Base-by-base conservation (phyloP, 768 basidiomycete species). In the Saitozyma podzolica region DNA sequence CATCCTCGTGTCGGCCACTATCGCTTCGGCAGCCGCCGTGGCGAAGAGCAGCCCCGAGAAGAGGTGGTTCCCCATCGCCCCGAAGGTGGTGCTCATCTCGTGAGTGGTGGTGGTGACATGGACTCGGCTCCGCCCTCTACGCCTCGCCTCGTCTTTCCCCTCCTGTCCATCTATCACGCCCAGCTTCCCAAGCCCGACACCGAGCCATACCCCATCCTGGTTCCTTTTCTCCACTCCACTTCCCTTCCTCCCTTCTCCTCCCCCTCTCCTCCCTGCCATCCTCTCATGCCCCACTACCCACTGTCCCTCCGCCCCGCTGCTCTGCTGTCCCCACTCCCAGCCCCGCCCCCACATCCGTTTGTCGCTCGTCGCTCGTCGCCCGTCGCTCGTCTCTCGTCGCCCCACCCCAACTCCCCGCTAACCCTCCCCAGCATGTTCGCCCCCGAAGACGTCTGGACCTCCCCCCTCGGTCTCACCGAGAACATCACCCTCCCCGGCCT, bases 401-500 rank as follows among this genome's bases (percentile, higher is more conserved):
- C 29, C 29, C 29, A 29, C 29, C 29, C 54, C 17, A 64, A 40
- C 20, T 6, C 29, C 29, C 29, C 29, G 29, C 29, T 29, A 29
- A 29, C 29, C 29, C 29, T 29, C 29, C 29, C 29, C 57, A 72
- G 70, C 17, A 64, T 72, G 74, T 78, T 76, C 67, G 56, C 66
- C 6, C 62, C 65, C 19, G 77, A 78, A 50, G 64, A 63, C 19
- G 69, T 73, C n/a, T 78, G 77, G 77, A 56, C 70, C 42, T 53
- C 66, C 52, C 52, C 66, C 6, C 59, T 74, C 50, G 37, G 52
- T 9, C 73, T 82, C 7, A 78, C 67, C 9, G 66, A 77, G 16
- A 82, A 82, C 65, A 65, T 82, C 65, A 78, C 80, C 43, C 60
- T 82, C 29, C 78, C 80, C 4, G 82, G 82, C 9, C 63, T 82